Conservation (phyloP, 2,329 filamentous ascomycete species). For the Fusarium brachygibbosum region DNA sequence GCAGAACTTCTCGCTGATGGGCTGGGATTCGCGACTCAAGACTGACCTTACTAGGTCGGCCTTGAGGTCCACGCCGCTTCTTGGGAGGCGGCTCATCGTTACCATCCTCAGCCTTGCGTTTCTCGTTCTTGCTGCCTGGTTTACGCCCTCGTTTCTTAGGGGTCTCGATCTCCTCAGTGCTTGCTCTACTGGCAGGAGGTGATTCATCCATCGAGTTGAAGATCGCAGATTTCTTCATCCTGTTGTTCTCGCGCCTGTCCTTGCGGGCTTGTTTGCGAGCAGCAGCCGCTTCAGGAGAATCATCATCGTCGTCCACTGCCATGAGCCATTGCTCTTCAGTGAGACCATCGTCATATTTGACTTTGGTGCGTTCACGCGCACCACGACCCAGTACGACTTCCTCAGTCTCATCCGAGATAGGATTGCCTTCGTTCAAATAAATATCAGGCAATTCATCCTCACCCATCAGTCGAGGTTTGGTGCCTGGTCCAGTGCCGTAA, state of each 20-base stretch:
- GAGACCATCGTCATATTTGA: conserved; percentile 95
- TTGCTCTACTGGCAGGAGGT: conserved; percentile 82
- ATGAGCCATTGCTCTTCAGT: conserved; percentile 99
- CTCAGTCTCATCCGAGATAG: conserved; percentile 81
- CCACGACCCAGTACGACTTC: conserved; percentile 85
- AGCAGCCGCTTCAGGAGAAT: conserved; percentile 92
- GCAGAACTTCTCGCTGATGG: conserved; percentile 81
- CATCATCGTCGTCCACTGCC: conserved; percentile 96
- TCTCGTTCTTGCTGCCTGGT: conserved; percentile 78
- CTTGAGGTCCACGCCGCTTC: conserved; percentile 80
- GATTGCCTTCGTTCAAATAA: conserved; percentile 88
- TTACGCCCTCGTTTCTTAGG: conserved; percentile 90
- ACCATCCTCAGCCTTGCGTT: conserved; percentile 87
- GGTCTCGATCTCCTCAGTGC: conserved; percentile 82
- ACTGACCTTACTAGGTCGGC: conserved; percentile 72
- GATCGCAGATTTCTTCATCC: conserved; percentile 68
- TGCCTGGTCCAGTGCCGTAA: conserved; percentile 77
- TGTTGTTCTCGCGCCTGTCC: conserved; percentile 83
- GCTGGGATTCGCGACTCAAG: conserved; percentile 67
- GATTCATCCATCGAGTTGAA: conserved; percentile 70
- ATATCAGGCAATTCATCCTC: conserved; percentile 94
- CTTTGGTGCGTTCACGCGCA: conserved; percentile 92
- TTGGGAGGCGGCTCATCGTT: conserved; percentile 84
- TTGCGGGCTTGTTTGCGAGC: conserved; percentile 89
- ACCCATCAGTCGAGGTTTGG: conserved; percentile 83